phyloP scores from a whole-genome alignment of 257 asterid species.

The Linderniella brevidens region DNA sequence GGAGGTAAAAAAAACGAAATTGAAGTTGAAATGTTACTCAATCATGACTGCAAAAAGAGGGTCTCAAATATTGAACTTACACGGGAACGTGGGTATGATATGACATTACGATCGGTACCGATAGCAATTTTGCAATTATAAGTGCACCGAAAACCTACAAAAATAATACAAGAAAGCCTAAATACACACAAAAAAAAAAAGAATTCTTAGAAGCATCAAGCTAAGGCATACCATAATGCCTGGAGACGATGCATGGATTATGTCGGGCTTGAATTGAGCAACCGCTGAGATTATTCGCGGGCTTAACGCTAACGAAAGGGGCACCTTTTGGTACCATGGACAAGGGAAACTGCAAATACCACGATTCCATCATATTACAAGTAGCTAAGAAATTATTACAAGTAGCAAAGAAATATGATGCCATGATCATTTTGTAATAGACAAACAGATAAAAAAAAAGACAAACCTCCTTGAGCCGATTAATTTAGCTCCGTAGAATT shows the following conservation, averaged over 20 bases:
- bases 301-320: conserved; percentile 92
- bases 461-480: conserved; percentile 83
- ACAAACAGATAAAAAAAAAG: not conserved
- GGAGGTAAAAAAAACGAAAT: not conserved
- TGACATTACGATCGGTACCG: conserved; percentile 85
- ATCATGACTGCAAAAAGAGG: no score
- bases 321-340: conserved; percentile 85
- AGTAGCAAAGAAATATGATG: no score
- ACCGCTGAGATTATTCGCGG: conserved; percentile 97
- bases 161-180: not conserved
- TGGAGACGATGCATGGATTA: conserved; percentile 96
- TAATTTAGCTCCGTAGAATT: conserved; percentile 87
- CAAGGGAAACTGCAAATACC: conserved; percentile 63
- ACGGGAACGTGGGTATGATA: conserved; percentile 98
- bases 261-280: conserved; percentile 83
- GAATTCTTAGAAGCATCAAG: no score
- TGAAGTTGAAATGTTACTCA: not conserved
- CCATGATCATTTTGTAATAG: conserved; percentile 3
- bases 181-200: not conserved
- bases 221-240: conserved; percentile 64
- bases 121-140: conserved; percentile 57
- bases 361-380: conserved; percentile 4
- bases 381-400: no score
- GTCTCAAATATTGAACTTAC: conserved; percentile 21
- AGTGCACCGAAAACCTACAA: conserved; percentile 88